These are phyloP conservation scores for Penicillium ucsense DNA, from an alignment of 495 filamentous ascomycete species.

Conservation along the genomic window DNA sequence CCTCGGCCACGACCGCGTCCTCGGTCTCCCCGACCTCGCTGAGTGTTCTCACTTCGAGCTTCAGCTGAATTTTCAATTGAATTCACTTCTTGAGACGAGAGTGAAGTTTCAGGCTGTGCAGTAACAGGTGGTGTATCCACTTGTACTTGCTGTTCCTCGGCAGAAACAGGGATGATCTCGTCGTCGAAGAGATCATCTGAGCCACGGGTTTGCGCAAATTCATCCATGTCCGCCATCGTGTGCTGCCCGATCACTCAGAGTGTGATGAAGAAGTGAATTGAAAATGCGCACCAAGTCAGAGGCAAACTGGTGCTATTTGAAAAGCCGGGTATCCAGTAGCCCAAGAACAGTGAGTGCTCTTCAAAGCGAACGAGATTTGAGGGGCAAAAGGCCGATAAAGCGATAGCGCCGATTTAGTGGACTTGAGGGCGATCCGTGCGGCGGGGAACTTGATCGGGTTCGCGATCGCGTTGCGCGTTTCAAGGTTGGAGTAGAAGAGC, in stretches of 20 bases:
- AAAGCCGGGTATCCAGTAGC: too few relatives aligned
- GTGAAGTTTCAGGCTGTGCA: slow-evolving; percentile 5
- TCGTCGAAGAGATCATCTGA: slow-evolving; percentile 65
- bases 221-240: slow-evolving; percentile 28
- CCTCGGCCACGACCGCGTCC: slow-evolving; percentile 29
- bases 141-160: slow-evolving; percentile 23
- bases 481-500: neutral
- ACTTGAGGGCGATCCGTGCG: slow-evolving; percentile 13
- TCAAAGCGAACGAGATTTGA: slow-evolving; percentile 4
- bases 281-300: neutral
- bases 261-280: neutral
- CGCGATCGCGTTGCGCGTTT: too few relatives aligned
- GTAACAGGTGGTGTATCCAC: slow-evolving; percentile 12
- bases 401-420: too few relatives aligned
- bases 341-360: too few relatives aligned
- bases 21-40: slow-evolving; percentile 27
- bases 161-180: slow-evolving; percentile 54
- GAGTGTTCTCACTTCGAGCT: slow-evolving; percentile 16
- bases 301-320: too few relatives aligned
- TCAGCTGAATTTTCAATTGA: slow-evolving; percentile 7
- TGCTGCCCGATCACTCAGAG: neutral
- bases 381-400: slow-evolving; percentile 6
- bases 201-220: slow-evolving; percentile 57
- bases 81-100: slow-evolving; percentile 5
- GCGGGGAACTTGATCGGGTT: neutral